phyloP scores from a whole-genome alignment of 495 filamentous ascomycete genomes.

The Baudoinia panamericana region DNA sequence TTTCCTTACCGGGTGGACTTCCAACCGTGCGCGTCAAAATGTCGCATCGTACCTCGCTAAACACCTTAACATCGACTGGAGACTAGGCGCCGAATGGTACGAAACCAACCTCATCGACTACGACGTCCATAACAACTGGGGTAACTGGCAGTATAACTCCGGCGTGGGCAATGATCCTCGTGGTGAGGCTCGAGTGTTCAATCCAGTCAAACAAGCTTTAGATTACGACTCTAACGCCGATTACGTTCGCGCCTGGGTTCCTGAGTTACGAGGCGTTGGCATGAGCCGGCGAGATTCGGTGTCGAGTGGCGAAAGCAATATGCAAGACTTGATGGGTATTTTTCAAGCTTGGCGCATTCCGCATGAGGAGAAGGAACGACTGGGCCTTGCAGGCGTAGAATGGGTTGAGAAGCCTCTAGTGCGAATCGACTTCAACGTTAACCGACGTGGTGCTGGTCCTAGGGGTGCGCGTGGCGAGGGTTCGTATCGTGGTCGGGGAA shows the following conservation, averaged over 20 bases:
- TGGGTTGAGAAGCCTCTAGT: constrained; percentile 44
- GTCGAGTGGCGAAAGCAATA: constrained; percentile 3
- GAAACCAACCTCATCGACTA: constrained; percentile 57
- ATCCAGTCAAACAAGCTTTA: constrained; percentile 56
- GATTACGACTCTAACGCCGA: constrained; percentile 53
- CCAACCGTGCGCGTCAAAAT: constrained; percentile 58
- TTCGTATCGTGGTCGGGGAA: constrained; percentile 18
- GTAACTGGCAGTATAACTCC: constrained; percentile 63
- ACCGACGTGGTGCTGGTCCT: constrained; percentile 26
- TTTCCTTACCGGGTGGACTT: constrained; percentile 57
- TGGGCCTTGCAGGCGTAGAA: constrained; percentile 40
- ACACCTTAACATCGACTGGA: constrained; percentile 61
- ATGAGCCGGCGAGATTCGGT: constrained; percentile 2
- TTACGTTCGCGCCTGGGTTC: constrained; percentile 56
- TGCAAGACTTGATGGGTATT: constrained; percentile 38
- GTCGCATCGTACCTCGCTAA: constrained; percentile 58
- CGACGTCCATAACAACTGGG: constrained; percentile 59
- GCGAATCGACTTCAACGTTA: constrained; percentile 41
- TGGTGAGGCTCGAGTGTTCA: constrained; percentile 52
- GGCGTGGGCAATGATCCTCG: constrained; percentile 65
- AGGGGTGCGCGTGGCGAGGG: constrained; percentile 21
- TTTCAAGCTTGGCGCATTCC: constrained; percentile 52
- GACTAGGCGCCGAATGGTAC: constrained; percentile 66
- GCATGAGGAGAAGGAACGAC: constrained; percentile 35
- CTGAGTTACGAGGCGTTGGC: constrained; percentile 40